These are phyloP conservation scores for Lophiotrema nucula DNA, from an alignment of 495 filamentous ascomycete species.

Conservation along the genomic window DNA sequence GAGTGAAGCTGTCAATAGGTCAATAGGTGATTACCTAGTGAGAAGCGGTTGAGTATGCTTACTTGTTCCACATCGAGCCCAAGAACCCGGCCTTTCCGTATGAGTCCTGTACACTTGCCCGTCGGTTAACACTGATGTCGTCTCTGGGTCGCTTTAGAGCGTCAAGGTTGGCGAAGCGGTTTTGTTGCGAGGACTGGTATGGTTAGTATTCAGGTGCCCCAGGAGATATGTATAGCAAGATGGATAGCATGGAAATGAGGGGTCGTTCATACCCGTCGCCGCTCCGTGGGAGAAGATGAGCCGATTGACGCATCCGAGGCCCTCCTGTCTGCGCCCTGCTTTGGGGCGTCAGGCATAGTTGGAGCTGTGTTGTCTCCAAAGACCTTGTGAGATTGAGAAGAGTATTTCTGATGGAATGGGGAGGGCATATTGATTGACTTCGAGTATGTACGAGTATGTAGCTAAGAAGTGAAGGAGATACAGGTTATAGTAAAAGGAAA, in stretches of 20 bases:
- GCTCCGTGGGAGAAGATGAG: constrained; percentile 16
- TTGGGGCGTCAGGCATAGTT: constrained; percentile 22
- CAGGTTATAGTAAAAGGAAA: background rate
- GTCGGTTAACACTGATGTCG: constrained; percentile 3
- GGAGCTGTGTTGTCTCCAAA: constrained; percentile 13
- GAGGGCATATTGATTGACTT: constrained; percentile 29
- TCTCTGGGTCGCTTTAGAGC: constrained; percentile 25
- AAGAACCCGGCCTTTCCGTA: constrained; percentile 22
- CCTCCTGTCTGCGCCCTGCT: constrained; percentile 15
- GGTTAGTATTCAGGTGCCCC: background rate
- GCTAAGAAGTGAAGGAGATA: background rate
- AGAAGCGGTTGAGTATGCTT: too few relatives aligned
- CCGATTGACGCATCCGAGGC: constrained; percentile 17
- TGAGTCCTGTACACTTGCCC: constrained; percentile 17
- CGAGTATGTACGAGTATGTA: too few relatives aligned
- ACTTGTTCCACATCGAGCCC: constrained; percentile 31
- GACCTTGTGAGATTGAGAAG: constrained; percentile 24
- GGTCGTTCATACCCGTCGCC: constrained; percentile 25
- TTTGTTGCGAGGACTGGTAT: constrained; percentile 17
- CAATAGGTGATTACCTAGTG: too few relatives aligned
- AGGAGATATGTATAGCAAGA: too few relatives aligned
- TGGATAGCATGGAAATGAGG: background rate
- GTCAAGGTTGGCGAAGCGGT: constrained; percentile 19
- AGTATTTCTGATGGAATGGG: constrained; percentile 37
- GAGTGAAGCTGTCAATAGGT: constrained; percentile 32